Evolutionary conservation across 805 yeast species (phyloP).

Genomic region (Lachancea mirantina): DNA sequence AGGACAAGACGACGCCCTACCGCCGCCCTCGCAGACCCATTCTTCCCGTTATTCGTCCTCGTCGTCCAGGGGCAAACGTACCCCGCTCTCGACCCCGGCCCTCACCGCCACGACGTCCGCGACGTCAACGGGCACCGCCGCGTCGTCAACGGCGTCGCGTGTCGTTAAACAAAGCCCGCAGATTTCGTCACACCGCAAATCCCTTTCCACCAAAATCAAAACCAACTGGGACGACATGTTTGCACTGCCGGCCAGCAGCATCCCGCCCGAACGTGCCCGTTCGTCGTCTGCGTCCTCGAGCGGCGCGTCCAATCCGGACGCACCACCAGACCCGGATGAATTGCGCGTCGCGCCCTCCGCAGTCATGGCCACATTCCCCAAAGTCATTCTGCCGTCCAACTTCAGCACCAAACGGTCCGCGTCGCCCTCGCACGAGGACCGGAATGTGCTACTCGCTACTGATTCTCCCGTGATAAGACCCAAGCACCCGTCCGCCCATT

Average conservation of each 20-base stretch:
- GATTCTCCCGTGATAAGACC: constrained; percentile 26
- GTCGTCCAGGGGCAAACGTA: constrained; percentile 24
- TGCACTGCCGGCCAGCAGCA: constrained; percentile 24
- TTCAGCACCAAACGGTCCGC: constrained; percentile 7
- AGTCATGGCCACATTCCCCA: constrained; percentile 23
- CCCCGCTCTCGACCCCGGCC: constrained; percentile 15
- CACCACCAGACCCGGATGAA: too few relatives aligned
- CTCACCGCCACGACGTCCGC: constrained; percentile 12
- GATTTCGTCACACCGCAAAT: constrained; percentile 15
- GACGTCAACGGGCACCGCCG: constrained; percentile 1
- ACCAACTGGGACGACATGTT: constrained; percentile 26
- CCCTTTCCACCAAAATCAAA: constrained; percentile 9
- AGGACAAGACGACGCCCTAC: too few relatives aligned
- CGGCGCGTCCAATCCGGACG: constrained; percentile 1
- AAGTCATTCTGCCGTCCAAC: constrained; percentile 22
- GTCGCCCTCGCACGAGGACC: constrained; percentile 9
- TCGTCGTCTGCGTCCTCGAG: constrained; percentile 3
- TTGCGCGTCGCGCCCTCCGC: constrained; percentile 12
- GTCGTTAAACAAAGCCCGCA: constrained; percentile 30
- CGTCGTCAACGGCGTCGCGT: constrained; percentile 16
- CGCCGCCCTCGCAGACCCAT: too few relatives aligned
- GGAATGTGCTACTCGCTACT: constrained; percentile 18
- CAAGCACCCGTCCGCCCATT: constrained; percentile 7
- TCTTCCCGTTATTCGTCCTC: constrained; percentile 22
- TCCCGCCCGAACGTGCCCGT: too few relatives aligned